Base-by-base conservation (phyloP, 2,329 filamentous ascomycete genomes). In the Xylariaceae sp. region DNA sequence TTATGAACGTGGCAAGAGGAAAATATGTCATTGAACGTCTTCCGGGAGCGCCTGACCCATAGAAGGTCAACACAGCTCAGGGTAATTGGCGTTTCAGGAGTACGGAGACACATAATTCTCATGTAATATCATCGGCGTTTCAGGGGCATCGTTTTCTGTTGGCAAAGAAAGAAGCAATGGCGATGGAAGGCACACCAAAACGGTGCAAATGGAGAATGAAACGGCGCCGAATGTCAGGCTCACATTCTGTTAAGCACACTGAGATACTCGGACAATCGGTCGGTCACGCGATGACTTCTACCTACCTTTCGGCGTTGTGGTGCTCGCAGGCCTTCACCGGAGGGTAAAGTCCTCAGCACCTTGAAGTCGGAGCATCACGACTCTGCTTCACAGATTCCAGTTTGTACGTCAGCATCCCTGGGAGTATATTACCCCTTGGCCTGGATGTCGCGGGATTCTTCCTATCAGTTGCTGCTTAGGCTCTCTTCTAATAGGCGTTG, bases 1-100 rank as follows among this genome's bases (percentile, higher is more conserved):
- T 90, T 67, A 82, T 96, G 80, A 91, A 87, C 70, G 90, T 94
- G 34, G 89, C 88, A 4, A 84, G 90, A 70, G 91, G 90, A 51
- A 97, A 97, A 75, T 97, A 97, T 75, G 88, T 93, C 52, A 94
- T 99, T 70, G 94, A 97, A 80, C 85, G 92, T 69, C 76, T 97
- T 63, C 92, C 92, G 4, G 89, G 92, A 74, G 90, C 90, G 44
- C 89, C 90, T 39, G 87, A 92, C 51, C 68, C 64, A 17, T 63
- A 17, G 54, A 5, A 23, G 18, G 37, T 23, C 15, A 47, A 44
- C 9, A 23, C 1, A 51, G n/a, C 9, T 42, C 34, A 13, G 23
- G 30, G 51, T 37, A 52, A 52, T 51, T 18, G 55, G 62, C 51
- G 51, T 57, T 59, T 51, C n/a, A 23, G 59, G 57, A 30, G 44